A percentile compares a stretch with the other conserved stretches of the same genome.
These are phyloP conservation scores for Leishmania martiniquensis DNA, from an alignment of 208 protist genomes.

Conservation along the genomic window DNA sequence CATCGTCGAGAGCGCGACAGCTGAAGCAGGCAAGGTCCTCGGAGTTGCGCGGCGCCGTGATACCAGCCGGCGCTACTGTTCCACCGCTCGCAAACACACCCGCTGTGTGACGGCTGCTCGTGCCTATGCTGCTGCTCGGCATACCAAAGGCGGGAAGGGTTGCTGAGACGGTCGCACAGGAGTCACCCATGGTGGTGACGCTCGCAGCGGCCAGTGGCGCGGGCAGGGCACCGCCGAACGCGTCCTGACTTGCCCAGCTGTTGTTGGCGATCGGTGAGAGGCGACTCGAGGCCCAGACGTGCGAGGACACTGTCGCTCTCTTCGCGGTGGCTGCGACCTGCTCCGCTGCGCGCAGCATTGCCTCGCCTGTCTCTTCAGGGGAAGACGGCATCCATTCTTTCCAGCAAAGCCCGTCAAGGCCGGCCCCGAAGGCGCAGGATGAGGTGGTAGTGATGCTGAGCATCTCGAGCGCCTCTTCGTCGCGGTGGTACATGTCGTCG, in stretches of 20 bases:
- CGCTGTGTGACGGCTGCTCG: slow-evolving; percentile 5
- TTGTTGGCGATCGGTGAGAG: background rate
- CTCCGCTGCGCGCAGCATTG: slow-evolving; percentile 2
- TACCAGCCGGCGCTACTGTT: background rate
- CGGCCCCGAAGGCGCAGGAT: slow-evolving; percentile 54
- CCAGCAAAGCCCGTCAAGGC: slow-evolving; percentile 42
- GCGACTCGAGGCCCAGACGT: background rate
- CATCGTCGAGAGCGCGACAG: background rate
- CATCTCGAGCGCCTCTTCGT: slow-evolving; percentile 54
- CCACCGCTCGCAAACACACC: background rate
- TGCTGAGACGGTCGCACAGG: background rate
- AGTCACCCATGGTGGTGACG: background rate
- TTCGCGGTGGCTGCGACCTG: background rate
- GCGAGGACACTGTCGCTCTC: background rate
- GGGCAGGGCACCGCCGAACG: background rate
- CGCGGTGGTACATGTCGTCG: slow-evolving; percentile 62
- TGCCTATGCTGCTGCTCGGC: background rate
- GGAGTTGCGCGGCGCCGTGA: slow-evolving; percentile 22
- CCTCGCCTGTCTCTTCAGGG: slow-evolving; percentile 15
- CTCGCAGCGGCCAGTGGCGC: background rate
- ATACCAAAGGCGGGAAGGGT: background rate
- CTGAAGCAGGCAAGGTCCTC: slow-evolving; percentile 12
- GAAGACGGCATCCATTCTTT: slow-evolving; percentile 31
- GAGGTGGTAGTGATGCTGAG: slow-evolving; percentile 55
- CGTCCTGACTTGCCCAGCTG: background rate